Percentiles rank a stretch among this genome's conserved stretches.
Conservation (phyloP, 257 asterid genomes). For the Osmanthus fragrans region DNA sequence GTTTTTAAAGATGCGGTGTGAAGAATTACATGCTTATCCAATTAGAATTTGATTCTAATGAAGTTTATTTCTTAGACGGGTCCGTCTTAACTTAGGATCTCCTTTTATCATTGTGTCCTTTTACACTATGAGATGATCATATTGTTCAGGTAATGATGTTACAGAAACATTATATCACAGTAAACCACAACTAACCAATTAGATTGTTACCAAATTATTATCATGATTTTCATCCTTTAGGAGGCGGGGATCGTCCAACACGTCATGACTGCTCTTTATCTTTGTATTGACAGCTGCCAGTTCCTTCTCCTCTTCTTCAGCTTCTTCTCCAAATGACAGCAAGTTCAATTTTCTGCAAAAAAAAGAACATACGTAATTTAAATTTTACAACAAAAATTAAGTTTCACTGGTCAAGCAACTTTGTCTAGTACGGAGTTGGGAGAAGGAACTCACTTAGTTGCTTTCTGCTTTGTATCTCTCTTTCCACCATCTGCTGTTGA, state of each 20-base stretch:
- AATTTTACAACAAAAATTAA: constrained; percentile 7
- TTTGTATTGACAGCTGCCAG: constrained; percentile 54
- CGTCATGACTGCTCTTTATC: constrained; percentile 96
- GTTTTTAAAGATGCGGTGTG: background rate
- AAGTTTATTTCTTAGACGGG: background rate
- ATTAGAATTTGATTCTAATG: constrained; percentile 6
- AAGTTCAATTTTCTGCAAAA: constrained; percentile 75
- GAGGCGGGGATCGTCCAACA: constrained; percentile 93
- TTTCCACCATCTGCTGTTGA: constrained; percentile 44
- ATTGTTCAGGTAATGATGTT: constrained; percentile 7
- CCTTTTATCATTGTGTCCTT: background rate
- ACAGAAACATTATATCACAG: constrained; percentile 7
- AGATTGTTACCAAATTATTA: constrained; percentile 46
- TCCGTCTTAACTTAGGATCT: background rate
- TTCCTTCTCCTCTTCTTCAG: constrained; percentile 96
- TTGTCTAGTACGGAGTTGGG: constrained; percentile 5
- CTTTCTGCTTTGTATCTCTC: constrained; percentile 59
- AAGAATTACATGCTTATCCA: constrained; percentile 3
- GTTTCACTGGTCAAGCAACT: background rate
- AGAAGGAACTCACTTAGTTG: constrained; percentile 58
- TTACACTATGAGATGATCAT: background rate
- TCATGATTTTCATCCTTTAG: constrained; percentile 60
- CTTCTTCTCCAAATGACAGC: constrained; percentile 99
- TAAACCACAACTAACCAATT: constrained; percentile 16
- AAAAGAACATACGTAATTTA: constrained; percentile 13